Conservation (phyloP, 164 flowering plant genomes). For the Aristolochia contorta region DNA sequence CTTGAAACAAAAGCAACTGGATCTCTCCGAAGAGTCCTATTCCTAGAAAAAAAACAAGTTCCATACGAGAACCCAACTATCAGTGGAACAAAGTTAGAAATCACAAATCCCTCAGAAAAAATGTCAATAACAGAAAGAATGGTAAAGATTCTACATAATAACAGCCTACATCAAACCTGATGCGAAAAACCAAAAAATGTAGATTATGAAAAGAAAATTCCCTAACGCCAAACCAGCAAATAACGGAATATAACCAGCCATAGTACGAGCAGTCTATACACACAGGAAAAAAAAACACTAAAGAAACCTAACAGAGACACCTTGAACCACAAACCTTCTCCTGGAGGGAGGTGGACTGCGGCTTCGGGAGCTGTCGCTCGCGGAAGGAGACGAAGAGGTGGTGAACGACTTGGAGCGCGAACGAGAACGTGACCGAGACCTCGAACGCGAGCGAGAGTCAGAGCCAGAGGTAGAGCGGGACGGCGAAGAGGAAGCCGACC, state of each 20-base stretch:
- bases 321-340: not conserved
- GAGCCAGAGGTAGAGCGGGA: slow-evolving; percentile 35
- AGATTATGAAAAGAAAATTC: not conserved
- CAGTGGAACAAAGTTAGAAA: not conserved
- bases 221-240: not conserved
- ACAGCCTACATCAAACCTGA: not conserved
- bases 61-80: not conserved
- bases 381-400: slow-evolving; percentile 8
- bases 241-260: not conserved
- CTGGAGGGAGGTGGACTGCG: not conserved
- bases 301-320: not conserved
- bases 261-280: not conserved
- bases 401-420: slow-evolving; percentile 57
- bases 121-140: not conserved
- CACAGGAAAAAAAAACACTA: not conserved
- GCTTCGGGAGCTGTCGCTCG: not conserved
- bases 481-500: slow-evolving; percentile 15
- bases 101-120: not conserved
- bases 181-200: not conserved
- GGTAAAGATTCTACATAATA: not conserved
- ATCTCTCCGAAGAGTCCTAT: too few relatives aligned
- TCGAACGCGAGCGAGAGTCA: slow-evolving; percentile 35
- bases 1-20: too few relatives aligned
- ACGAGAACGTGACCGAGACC: slow-evolving; percentile 43
- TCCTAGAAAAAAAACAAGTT: too few relatives aligned